A percentile compares a stretch with the other conserved stretches of the same genome.
These are phyloP conservation scores for Coemansia sp. DNA, from an alignment of 192 early-diverging fungal genomes.

Conservation along the genomic window DNA sequence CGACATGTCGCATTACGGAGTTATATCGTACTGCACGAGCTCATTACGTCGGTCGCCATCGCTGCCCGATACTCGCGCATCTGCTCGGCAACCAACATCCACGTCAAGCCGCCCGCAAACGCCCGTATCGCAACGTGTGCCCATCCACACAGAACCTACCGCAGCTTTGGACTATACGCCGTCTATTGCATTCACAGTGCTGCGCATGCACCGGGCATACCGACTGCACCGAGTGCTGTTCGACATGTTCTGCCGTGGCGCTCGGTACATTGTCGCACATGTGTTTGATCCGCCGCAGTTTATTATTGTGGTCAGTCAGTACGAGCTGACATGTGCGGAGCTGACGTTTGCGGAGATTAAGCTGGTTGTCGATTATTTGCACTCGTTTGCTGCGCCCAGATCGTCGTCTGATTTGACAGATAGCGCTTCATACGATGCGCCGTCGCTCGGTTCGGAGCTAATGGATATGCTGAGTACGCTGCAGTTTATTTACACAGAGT, in stretches of 20 bases:
- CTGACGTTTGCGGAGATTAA: conserved; percentile 25
- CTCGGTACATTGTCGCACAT: conserved; percentile 26
- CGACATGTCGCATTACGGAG: conserved; percentile 19
- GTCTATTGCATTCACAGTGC: conserved; percentile 22
- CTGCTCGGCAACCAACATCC: not conserved
- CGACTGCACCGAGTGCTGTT: conserved; percentile 30
- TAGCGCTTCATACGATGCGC: not conserved
- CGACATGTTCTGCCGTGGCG: conserved; percentile 41
- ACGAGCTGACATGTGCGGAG: conserved; percentile 28
- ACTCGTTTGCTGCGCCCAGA: not conserved
- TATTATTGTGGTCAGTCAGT: conserved; percentile 4
- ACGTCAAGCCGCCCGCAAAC: conserved; percentile 7
- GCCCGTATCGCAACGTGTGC: not conserved
- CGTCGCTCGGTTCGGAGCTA: not conserved
- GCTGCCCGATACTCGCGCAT: conserved; percentile 3
- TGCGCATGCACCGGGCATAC: conserved; percentile 40
- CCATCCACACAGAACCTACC: not conserved
- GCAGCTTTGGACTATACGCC: not conserved
- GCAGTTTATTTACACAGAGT: conserved; percentile 29
- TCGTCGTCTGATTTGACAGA: not conserved
- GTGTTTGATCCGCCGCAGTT: conserved; percentile 26
- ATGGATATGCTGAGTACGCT: conserved; percentile 27
- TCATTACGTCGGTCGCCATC: conserved; percentile 26
- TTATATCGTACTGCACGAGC: conserved; percentile 19
- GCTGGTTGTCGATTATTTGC: conserved; percentile 16